These are phyloP conservation scores for Pyricularia pennisetigena DNA, from an alignment of 2,329 filamentous ascomycete genomes.

Conservation along the genomic window DNA sequence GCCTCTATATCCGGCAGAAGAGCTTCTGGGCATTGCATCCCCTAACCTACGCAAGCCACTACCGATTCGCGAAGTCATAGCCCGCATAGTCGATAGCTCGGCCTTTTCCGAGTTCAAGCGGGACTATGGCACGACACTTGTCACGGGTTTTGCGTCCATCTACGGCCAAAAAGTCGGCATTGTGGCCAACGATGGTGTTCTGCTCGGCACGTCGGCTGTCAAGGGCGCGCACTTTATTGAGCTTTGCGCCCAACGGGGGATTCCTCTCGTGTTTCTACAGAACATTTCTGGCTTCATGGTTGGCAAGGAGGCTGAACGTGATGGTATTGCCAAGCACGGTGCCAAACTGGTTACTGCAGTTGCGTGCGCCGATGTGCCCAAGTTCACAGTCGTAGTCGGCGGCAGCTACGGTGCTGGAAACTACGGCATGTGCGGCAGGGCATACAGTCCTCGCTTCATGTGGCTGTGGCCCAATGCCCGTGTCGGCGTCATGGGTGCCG, in stretches of 20 bases:
- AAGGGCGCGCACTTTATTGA: conserved; percentile 97
- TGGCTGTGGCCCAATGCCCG: conserved; percentile 99
- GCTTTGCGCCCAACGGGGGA: conserved; percentile 79
- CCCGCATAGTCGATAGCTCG: conserved; percentile 83
- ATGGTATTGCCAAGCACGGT: conserved; percentile 95
- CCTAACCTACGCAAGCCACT: conserved; percentile 83
- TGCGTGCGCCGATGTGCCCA: conserved; percentile 86
- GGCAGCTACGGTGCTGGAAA: conserved; percentile 90
- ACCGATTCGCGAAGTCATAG: conserved; percentile 82
- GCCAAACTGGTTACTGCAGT: conserved; percentile 95
- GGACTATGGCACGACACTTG: conserved; percentile 77
- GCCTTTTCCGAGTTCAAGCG: conserved; percentile 92
- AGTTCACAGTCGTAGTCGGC: conserved; percentile 95
- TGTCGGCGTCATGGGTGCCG: conserved; percentile 90
- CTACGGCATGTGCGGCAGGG: conserved; percentile 96
- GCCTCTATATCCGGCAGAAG: conserved; percentile 68
- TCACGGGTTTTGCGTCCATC: conserved; percentile 85
- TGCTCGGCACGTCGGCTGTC: conserved; percentile 79
- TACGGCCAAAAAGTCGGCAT: conserved; percentile 88
- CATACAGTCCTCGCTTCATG: conserved; percentile 82
- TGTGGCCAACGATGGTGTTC: conserved; percentile 89
- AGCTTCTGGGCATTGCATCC: conserved; percentile 81
- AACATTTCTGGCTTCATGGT: conserved; percentile 99
- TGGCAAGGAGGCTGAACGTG: conserved; percentile 79
- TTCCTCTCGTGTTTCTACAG: conserved; percentile 87